Percentiles rank a stretch among this genome's conserved stretches.
phyloP scores from a whole-genome alignment of 306 rosid genomes.

The Inga leiocalycina region DNA sequence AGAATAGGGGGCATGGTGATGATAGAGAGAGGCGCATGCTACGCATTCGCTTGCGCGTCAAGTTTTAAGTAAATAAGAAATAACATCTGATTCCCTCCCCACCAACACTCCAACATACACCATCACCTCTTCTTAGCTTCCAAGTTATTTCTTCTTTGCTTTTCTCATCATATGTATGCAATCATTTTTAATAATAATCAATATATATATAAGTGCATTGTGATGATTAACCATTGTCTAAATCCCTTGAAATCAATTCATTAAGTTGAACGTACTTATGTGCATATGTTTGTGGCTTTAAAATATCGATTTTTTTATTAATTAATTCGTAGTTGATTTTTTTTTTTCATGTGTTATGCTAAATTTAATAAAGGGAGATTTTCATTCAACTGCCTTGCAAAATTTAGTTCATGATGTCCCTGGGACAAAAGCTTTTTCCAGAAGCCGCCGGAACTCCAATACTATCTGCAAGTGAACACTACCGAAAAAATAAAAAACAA shows the following conservation, averaged over 20 bases:
- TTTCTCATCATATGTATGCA: neutral
- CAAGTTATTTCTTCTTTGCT: neutral
- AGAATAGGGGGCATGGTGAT: neutral
- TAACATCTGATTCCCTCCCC: neutral
- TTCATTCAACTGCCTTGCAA: too few species aligned
- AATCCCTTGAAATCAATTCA: too few species aligned
- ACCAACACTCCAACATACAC: neutral
- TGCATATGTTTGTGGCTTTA: neutral
- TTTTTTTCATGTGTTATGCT: neutral
- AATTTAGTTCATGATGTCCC: too few species aligned
- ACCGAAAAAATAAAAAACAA: too few species aligned
- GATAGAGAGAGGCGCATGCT: neutral
- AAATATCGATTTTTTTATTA: too few species aligned
- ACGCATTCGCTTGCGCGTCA: constrained; percentile 22
- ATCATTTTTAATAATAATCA: neutral
- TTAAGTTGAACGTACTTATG: too few species aligned
- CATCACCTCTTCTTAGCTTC: neutral
- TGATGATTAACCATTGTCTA: neutral
- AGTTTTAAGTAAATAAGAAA: neutral
- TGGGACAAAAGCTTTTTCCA: too few species aligned
- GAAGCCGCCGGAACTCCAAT: too few species aligned
- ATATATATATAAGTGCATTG: too few species aligned
- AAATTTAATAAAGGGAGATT: too few species aligned
- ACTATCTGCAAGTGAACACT: too few species aligned
- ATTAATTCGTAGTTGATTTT: too few species aligned